Evolutionary conservation across 2,329 filamentous ascomycete species (phyloP).

Genomic region (Phialocephala sp.): DNA sequence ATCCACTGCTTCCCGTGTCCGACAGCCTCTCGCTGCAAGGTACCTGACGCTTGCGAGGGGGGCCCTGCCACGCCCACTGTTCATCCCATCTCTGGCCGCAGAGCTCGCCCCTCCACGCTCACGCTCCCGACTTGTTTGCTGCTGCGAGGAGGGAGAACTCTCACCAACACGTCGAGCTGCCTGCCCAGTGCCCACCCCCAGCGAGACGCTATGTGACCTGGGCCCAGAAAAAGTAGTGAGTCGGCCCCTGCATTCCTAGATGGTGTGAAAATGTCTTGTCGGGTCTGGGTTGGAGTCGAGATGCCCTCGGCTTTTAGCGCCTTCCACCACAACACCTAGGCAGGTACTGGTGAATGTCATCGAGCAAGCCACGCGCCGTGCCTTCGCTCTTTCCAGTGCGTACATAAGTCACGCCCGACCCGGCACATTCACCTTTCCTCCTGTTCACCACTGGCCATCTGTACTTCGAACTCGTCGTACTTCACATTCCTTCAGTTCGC

Average conservation of each 20-base stretch:
- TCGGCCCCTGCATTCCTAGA: slow-evolving; percentile 7
- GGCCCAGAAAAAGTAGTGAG: slow-evolving; percentile 2
- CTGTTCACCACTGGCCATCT: slow-evolving; percentile 18
- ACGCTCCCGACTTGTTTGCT: neutral
- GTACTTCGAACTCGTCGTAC: slow-evolving; percentile 24
- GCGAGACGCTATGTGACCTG: slow-evolving; percentile 17
- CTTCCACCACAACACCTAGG: neutral
- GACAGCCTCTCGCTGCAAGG: slow-evolving; percentile 15
- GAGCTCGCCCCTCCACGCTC: neutral
- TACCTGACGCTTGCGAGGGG: slow-evolving; percentile 7
- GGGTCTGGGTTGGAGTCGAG: neutral
- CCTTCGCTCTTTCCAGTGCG: neutral
- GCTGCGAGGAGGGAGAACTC: neutral
- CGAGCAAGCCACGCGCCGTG: neutral
- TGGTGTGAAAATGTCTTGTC: neutral
- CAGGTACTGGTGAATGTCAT: neutral
- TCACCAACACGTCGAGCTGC: neutral
- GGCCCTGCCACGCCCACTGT: slow-evolving; percentile 1
- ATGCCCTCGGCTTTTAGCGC: neutral
- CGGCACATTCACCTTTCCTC: slow-evolving; percentile 14
- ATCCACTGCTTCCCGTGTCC: slow-evolving; percentile 15
- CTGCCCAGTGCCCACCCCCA: slow-evolving; percentile 3
- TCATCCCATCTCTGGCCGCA: slow-evolving; percentile 13
- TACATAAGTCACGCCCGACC: slow-evolving; percentile 12
- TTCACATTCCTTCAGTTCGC: slow-evolving; percentile 35